A percentile compares a stretch with the other conserved stretches of the same genome.
These are phyloP conservation scores for Rhynchosporium secalis DNA, from an alignment of 2,329 filamentous ascomycete genomes.

Conservation along the genomic window DNA sequence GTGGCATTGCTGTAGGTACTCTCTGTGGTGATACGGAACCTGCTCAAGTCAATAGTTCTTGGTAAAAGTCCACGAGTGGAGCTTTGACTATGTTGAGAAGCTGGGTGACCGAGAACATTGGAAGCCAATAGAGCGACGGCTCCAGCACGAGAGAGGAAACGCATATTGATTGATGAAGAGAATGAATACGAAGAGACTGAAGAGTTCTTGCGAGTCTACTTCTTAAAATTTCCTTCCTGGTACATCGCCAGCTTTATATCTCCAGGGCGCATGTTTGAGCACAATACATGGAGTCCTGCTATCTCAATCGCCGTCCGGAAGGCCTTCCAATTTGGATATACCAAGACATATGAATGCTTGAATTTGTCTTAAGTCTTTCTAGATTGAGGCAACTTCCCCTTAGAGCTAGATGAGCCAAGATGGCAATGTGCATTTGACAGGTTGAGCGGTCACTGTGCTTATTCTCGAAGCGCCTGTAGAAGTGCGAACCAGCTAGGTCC, in stretches of 20 bases:
- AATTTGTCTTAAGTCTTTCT: not conserved
- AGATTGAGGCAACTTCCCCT: constrained; percentile 6
- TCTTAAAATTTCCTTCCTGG: not conserved
- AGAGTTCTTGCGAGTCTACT: not conserved
- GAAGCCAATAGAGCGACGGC: constrained; percentile 9
- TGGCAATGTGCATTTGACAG: not conserved
- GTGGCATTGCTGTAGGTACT: constrained; percentile 24
- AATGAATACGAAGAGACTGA: not conserved
- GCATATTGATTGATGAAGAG: constrained; percentile 9
- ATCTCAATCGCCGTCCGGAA: not conserved
- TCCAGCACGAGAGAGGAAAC: constrained; percentile 14
- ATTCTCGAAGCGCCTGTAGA: constrained; percentile 7
- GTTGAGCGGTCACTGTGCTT: not conserved
- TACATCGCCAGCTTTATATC: not conserved
- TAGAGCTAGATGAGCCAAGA: constrained; percentile 11
- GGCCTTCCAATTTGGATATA: not conserved
- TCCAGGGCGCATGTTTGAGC: not conserved
- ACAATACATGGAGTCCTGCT: not conserved
- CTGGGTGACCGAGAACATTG: constrained; percentile 14
- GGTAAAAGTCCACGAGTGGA: constrained; percentile 3
- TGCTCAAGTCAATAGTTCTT: constrained; percentile 22
- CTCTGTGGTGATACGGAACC: constrained; percentile 22
- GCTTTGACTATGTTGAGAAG: not conserved
- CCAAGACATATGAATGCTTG: constrained; percentile 4
- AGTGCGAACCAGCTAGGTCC: not conserved